Base-by-base conservation (phyloP, 495 filamentous ascomycete genomes). In the Aspergillus carlsbadensis region DNA sequence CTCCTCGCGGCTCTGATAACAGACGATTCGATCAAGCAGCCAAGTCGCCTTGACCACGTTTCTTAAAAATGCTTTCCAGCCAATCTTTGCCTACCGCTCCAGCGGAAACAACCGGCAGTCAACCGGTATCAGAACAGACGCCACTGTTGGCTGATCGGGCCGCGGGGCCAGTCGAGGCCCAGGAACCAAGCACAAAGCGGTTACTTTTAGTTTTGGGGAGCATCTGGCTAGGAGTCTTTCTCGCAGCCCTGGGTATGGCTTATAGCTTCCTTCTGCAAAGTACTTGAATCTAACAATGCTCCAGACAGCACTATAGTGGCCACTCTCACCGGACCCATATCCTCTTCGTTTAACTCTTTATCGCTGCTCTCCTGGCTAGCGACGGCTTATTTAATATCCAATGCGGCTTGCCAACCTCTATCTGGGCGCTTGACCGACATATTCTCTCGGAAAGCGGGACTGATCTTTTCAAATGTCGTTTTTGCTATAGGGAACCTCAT, bases 291-390 rank as follows among this genome's bases (percentile, higher is more conserved):
- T 60, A 45, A 66, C 39, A 41, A 18, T 7, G 2, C 55, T 14
- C 15, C 11, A 80, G 91, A 96, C 68, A 79, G 82, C 5, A 93
- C 89, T 13, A 87, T 96, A 58, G 87, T 96, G 42, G 91, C 91
- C 2, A 96, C 92, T 0, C 79, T 96, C 4, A 85, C 88, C 4
- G 91, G 84, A 2, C 90, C 92, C 10, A 96, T 97, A 52, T 89
- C 90, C 14, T 87, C 84, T 53, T 87, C 88, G 15, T 96, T 97
- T 70, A 78, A 85, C 45, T 95, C 90, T 1, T 79, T 96, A 40
- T 86, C 84, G n/a, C 73, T 94, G 22, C 76, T 96, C 40, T 93
- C 91, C 5, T 97, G 92, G 92, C 84, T 97, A 11, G 93, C 91
- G 2, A 88, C 88, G 3, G 84, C 90, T 21, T 97, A 96, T 68